Evolutionary conservation across 495 filamentous ascomycete species (phyloP).

Genomic region (Lepraria neglecta): DNA sequence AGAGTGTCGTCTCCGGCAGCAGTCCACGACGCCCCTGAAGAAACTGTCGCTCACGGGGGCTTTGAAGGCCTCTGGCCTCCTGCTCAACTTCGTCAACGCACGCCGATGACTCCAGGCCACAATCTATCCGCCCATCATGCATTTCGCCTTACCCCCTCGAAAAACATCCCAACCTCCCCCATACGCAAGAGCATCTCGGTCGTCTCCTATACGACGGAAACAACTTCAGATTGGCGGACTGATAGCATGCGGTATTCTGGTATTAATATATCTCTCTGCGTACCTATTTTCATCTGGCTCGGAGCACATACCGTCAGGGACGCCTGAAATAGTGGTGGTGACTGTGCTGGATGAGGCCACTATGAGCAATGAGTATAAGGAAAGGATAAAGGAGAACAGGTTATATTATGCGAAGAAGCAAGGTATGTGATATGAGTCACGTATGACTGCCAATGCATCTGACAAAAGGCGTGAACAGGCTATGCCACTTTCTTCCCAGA

Average conservation of each 20-base stretch:
- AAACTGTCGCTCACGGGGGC: conserved; percentile 5
- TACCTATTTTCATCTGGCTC: conserved; percentile 37
- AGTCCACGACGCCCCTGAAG: background rate
- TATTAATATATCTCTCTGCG: conserved; percentile 58
- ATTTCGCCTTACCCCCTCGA: conserved; percentile 83
- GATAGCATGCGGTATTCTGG: conserved; percentile 48
- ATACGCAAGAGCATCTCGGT: conserved; percentile 52
- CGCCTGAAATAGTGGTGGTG: conserved; percentile 77
- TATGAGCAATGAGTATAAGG: conserved; percentile 56
- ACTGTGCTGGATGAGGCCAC: conserved; percentile 65
- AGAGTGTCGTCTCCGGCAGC: too few species aligned
- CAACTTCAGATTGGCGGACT: conserved; percentile 59
- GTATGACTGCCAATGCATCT: background rate
- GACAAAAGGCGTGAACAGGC: conserved; percentile 45
- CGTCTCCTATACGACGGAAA: conserved; percentile 57
- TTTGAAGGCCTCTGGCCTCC: conserved; percentile 16
- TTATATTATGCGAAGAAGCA: conserved; percentile 80
- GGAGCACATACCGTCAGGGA: conserved; percentile 53
- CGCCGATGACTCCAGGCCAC: background rate
- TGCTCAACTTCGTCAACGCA: background rate
- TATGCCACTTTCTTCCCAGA: conserved; percentile 82
- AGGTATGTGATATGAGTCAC: conserved; percentile 48
- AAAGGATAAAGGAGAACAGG: conserved; percentile 73
- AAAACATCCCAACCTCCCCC: conserved; percentile 66
- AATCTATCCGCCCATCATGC: conserved; percentile 49